These are phyloP conservation scores for Nannochloris sp. DNA, from an alignment of 139 green algal species.

Conservation along the genomic window DNA sequence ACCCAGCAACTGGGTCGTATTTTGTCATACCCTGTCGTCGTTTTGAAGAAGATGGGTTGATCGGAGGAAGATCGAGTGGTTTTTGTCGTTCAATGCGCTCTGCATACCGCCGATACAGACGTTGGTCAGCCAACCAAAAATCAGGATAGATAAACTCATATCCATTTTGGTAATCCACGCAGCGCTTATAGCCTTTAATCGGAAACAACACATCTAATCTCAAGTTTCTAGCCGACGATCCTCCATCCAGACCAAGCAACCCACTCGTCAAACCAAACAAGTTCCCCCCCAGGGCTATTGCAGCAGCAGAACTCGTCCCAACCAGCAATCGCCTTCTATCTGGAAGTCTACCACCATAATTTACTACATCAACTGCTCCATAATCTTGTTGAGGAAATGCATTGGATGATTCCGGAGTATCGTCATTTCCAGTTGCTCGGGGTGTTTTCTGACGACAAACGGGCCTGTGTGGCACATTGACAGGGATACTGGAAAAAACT, in stretches of 20 bases:
- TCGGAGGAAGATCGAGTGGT: conserved; percentile 50
- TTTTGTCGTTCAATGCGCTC: conserved; percentile 49
- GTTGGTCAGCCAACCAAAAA: conserved; percentile 80
- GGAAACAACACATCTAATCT: conserved; percentile 69
- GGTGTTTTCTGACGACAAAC: too few relatives aligned
- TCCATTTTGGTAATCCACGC: conserved; percentile 51
- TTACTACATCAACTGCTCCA: conserved; percentile 31
- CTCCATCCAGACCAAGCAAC: conserved; percentile 64
- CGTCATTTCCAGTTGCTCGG: too few relatives aligned
- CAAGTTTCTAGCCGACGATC: conserved; percentile 27
- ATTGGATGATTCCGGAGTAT: too few relatives aligned
- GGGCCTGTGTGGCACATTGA: too few relatives aligned
- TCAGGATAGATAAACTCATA: conserved; percentile 82
- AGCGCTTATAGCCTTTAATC: conserved; percentile 65
- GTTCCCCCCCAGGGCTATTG: conserved; percentile 71
- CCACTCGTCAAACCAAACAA: conserved; percentile 60
- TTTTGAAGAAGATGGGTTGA: background rate
- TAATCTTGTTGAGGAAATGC: too few relatives aligned
- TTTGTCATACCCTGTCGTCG: background rate
- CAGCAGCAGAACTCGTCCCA: conserved; percentile 25
- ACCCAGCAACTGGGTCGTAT: conserved; percentile 67
- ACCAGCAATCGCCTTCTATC: conserved; percentile 24
- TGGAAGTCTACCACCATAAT: conserved; percentile 44
- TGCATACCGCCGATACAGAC: conserved; percentile 53
- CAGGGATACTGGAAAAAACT: too few relatives aligned